These are phyloP conservation scores for Pseudonitzschia delicatissima DNA, from an alignment of 108 stramenopile genomes.

Conservation along the genomic window DNA sequence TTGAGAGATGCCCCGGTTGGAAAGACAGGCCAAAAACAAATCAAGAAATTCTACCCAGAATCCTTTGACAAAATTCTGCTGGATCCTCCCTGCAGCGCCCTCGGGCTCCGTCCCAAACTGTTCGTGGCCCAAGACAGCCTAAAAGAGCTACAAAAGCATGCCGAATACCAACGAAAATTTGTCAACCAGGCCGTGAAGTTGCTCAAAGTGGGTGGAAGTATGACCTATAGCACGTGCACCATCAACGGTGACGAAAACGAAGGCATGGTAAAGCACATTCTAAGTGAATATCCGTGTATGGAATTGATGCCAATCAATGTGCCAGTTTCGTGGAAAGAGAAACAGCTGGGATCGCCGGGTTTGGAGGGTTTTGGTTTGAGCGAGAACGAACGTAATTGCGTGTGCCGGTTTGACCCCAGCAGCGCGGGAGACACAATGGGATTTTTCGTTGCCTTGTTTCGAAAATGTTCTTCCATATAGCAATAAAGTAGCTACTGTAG, in stretches of 20 bases:
- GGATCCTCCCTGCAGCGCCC: constrained; percentile 77
- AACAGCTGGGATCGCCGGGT: constrained; percentile 24
- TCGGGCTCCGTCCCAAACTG: constrained; percentile 75
- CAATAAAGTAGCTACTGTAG: too few relatives aligned
- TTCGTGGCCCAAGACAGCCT: constrained; percentile 32
- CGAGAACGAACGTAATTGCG: constrained; percentile 41
- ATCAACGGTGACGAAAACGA: constrained; percentile 66
- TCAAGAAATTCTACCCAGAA: constrained; percentile 52
- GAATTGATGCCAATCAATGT: constrained; percentile 47
- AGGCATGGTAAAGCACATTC: constrained; percentile 51
- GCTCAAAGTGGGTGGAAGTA: constrained; percentile 55
- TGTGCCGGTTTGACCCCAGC: constrained; percentile 64
- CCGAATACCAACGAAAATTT: constrained; percentile 62
- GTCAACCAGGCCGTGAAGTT: constrained; percentile 46
- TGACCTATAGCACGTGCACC: constrained; percentile 80
- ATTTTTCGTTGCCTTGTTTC: constrained; percentile 74
- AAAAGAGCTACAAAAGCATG: constrained; percentile 44
- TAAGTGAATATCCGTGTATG: constrained; percentile 54
- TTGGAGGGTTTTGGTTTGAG: constrained; percentile 47
- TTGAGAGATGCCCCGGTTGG: not conserved
- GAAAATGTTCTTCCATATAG: constrained; percentile 29
- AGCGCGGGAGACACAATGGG: constrained; percentile 61
- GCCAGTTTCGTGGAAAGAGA: not conserved
- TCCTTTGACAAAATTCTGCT: constrained; percentile 77
- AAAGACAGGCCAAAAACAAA: constrained; percentile 36